These are phyloP conservation scores for Psophocarpus tetragonolobus DNA, from an alignment of 306 rosid species.

Conservation along the genomic window DNA sequence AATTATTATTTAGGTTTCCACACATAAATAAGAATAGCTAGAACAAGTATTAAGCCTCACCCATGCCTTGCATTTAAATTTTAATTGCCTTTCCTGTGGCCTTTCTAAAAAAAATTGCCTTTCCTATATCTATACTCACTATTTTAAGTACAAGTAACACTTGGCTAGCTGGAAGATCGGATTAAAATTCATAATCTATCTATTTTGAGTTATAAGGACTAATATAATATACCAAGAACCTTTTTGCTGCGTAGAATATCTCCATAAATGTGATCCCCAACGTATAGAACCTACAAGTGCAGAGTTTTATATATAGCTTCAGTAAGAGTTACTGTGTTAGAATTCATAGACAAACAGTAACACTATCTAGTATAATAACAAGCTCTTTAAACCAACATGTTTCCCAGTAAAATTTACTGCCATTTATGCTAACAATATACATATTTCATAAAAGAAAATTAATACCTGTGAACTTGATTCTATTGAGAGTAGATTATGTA, in stretches of 20 bases:
- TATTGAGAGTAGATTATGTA: constrained; percentile 70
- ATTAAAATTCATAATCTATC: neutral
- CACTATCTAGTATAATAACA: neutral
- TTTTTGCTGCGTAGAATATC: constrained; percentile 85
- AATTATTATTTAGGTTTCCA: neutral
- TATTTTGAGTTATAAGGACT: neutral
- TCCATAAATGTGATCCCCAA: constrained; percentile 88
- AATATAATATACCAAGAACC: constrained; percentile 62
- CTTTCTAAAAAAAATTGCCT: too few species aligned
- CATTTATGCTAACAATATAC: neutral
- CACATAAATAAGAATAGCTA: neutral
- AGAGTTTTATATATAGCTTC: neutral
- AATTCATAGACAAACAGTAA: neutral
- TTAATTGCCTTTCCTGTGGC: neutral
- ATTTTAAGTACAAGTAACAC: constrained; percentile 3
- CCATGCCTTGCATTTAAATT: neutral
- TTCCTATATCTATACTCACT: neutral
- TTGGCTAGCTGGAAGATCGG: neutral
- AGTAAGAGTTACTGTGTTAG: neutral
- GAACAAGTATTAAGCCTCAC: constrained; percentile 3
- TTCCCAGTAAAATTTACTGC: neutral
- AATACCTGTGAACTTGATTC: constrained; percentile 83
- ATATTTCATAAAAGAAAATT: constrained; percentile 7
- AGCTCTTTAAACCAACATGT: neutral
- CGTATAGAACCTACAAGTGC: constrained; percentile 69